These are phyloP conservation scores for Cardiosporidium cionae DNA, from an alignment of 169 alveolate species.

Conservation along the genomic window DNA sequence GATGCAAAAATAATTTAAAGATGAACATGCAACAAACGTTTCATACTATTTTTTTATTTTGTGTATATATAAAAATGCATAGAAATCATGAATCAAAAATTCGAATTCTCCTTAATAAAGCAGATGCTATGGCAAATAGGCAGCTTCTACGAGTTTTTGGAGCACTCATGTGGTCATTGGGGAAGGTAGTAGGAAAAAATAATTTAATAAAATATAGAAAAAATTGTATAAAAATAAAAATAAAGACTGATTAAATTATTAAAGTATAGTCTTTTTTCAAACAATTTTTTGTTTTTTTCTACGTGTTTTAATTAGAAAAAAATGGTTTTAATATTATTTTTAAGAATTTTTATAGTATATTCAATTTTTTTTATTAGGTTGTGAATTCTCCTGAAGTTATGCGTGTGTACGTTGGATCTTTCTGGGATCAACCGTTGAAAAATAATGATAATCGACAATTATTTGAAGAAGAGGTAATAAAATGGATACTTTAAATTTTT, in stretches of 20 bases:
- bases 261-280: not conserved
- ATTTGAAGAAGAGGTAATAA: constrained; percentile 54
- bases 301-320: not conserved
- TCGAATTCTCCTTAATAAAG: constrained; percentile 48
- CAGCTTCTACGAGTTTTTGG: constrained; percentile 73
- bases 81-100: constrained; percentile 48
- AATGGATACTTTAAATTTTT: not conserved
- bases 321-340: no score
- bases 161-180: constrained; percentile 62
- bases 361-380: no score
- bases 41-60: no score
- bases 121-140: constrained; percentile 54
- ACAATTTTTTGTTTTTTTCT: not conserved
- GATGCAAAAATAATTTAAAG: no score
- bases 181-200: constrained; percentile 37
- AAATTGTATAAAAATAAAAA: no score
- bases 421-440: constrained; percentile 56
- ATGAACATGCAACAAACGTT: no score
- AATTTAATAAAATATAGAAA: no score
- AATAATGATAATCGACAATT: constrained; percentile 52
- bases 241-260: not conserved
- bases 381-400: constrained; percentile 50
- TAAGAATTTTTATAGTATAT: no score
- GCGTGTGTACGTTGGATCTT: constrained; percentile 57
- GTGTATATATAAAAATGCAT: no score